A percentile compares a stretch with the other conserved stretches of the same genome.
These are phyloP conservation scores for Begonia peltatifolia DNA, from an alignment of 306 rosid genomes.

Conservation along the genomic window DNA sequence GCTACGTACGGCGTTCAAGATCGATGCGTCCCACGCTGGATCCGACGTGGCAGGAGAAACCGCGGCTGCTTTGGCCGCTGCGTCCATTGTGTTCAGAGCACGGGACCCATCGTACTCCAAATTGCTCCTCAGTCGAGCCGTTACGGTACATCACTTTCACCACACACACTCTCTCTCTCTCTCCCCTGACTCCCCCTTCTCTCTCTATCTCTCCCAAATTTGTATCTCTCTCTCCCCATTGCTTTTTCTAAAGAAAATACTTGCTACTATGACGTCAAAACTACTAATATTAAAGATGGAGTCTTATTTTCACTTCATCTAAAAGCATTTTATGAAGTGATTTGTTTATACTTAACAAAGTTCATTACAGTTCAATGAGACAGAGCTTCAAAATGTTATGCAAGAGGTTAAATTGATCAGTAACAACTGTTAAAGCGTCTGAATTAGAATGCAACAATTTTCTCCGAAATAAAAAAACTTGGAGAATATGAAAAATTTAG, in stretches of 20 bases:
- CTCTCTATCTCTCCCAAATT: background rate
- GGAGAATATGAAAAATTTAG: no score
- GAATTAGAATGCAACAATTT: no score
- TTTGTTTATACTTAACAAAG: no score
- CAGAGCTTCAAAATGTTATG: no score
- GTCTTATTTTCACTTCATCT: no score
- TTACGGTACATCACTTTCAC: slow-evolving; percentile 60
- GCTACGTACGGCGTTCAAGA: slow-evolving; percentile 51
- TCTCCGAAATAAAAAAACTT: no score
- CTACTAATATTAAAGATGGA: no score
- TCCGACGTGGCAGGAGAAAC: slow-evolving; percentile 99
- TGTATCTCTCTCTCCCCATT: background rate
- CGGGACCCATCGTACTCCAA: slow-evolving; percentile 79
- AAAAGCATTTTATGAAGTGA: no score
- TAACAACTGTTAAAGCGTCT: no score
- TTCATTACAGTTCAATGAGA: no score
- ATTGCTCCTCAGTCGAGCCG: slow-evolving; percentile 84
- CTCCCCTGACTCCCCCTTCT: background rate
- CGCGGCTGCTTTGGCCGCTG: slow-evolving; percentile 96
- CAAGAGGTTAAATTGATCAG: no score
- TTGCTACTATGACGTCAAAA: no score
- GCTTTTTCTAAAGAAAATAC: background rate
- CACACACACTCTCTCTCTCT: background rate
- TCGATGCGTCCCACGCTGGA: slow-evolving; percentile 71
- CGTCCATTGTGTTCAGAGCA: slow-evolving; percentile 95